Conservation (phyloP, 2,329 filamentous ascomycete species). For the Trichoderma brevicompactum region DNA sequence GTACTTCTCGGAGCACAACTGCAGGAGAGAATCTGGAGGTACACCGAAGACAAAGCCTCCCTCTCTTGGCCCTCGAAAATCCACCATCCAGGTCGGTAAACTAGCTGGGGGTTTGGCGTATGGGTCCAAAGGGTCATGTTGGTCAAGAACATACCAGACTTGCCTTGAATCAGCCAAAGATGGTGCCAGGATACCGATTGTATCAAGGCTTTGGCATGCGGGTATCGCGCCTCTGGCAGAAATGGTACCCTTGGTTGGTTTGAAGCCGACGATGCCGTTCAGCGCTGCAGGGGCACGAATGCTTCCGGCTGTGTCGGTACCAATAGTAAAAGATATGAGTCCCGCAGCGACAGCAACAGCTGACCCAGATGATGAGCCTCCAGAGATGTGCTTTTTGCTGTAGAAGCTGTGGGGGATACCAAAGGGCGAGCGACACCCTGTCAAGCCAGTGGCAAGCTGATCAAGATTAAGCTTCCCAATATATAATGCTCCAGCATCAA, state of each 20-base stretch:
- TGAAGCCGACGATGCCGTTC: constrained; percentile 31
- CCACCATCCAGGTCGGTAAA: constrained; percentile 7
- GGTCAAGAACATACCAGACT: constrained; percentile 20
- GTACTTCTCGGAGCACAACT: background rate
- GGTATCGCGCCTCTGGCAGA: constrained; percentile 10
- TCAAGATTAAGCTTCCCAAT: constrained; percentile 60
- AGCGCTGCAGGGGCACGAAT: constrained; percentile 32
- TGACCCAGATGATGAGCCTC: constrained; percentile 33
- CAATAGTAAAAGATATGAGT: constrained; percentile 32
- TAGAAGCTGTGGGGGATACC: constrained; percentile 32
- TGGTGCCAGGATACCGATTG: constrained; percentile 4
- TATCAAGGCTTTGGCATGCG: constrained; percentile 12
- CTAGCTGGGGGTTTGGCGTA: constrained; percentile 11
- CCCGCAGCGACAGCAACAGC: constrained; percentile 32
- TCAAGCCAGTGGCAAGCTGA: constrained; percentile 32
- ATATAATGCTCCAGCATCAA: constrained; percentile 38
- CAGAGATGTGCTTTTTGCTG: constrained; percentile 29
- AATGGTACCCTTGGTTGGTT: constrained; percentile 21
- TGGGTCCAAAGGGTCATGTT: constrained; percentile 3
- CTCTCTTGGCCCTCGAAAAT: constrained; percentile 9
- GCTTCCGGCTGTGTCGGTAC: constrained; percentile 34
- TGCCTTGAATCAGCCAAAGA: background rate
- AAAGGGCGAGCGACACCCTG: constrained; percentile 31
- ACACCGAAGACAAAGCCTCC: constrained; percentile 12
- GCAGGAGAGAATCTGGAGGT: background rate